Conservation (phyloP, 331 rosid genomes). For the Dryas integrifolia region DNA sequence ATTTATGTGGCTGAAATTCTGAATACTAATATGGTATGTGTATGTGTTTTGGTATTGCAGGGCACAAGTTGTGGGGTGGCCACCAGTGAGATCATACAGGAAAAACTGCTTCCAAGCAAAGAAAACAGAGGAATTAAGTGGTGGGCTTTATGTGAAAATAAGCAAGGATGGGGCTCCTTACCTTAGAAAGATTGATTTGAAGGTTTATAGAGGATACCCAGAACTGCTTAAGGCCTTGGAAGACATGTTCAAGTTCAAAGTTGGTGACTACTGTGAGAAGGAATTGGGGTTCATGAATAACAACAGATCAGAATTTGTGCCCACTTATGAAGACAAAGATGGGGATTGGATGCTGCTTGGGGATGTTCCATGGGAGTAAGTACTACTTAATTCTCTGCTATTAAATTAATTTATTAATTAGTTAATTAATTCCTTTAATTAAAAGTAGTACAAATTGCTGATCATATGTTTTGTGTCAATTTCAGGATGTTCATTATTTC, state of each 20-base stretch:
- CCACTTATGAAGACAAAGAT: conserved; percentile 53
- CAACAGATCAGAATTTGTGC: conserved; percentile 44
- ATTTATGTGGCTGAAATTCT: too few relatives aligned
- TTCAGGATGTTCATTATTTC: conserved; percentile 43
- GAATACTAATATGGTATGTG: neutral
- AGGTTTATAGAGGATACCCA: conserved; percentile 39
- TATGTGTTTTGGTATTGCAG: conserved; percentile 12
- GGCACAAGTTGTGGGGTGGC: conserved; percentile 55
- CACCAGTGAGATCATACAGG: conserved; percentile 42
- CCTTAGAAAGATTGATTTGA: conserved; percentile 47
- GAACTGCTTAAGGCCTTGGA: conserved; percentile 49
- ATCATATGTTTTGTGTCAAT: neutral
- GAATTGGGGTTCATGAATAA: conserved; percentile 28
- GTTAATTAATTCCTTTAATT: neutral
- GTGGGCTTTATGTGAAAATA: conserved; percentile 37
- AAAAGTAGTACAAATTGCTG: neutral
- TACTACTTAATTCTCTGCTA: neutral
- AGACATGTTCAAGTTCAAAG: conserved; percentile 51
- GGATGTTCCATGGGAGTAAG: conserved; percentile 58
- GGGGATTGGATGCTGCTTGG: conserved; percentile 61
- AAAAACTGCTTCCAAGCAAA: conserved; percentile 34
- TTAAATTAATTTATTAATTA: neutral
- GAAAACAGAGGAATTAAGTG: conserved; percentile 18
- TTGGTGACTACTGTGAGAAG: conserved; percentile 39
- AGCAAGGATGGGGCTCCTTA: conserved; percentile 61